Evolutionary conservation across 1,284 basidiomycete species (phyloP).

Genomic region (Apiotrichum mycotoxinovorans): DNA sequence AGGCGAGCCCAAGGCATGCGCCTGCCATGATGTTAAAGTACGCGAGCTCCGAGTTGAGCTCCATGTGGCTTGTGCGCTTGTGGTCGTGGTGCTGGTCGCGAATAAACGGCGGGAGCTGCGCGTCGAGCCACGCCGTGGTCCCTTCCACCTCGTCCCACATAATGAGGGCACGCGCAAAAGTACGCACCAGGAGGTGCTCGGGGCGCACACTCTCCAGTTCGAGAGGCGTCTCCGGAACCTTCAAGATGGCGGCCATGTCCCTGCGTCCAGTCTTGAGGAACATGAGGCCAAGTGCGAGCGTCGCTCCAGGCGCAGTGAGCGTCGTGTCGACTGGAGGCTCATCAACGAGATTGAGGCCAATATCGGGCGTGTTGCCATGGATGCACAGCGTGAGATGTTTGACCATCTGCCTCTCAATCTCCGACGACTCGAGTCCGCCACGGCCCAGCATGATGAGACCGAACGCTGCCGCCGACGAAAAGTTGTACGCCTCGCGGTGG

Average conservation of each 20-base stretch:
- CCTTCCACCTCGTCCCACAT: constrained; percentile 79
- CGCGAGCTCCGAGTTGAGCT: constrained; percentile 76
- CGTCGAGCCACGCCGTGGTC: constrained; percentile 70
- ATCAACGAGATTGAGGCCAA: constrained; percentile 13
- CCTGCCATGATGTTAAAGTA: constrained; percentile 86
- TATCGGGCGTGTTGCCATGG: constrained; percentile 58
- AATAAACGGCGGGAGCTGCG: constrained; percentile 71
- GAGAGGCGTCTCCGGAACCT: constrained; percentile 72
- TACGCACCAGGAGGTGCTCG: constrained; percentile 76
- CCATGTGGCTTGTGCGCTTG: constrained; percentile 43
- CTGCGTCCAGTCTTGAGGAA: constrained; percentile 78
- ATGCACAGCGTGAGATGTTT: constrained; percentile 65
- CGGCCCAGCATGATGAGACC: constrained; percentile 94
- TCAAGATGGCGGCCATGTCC: constrained; percentile 79
- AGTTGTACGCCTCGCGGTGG: constrained; percentile 85
- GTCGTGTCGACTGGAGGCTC: constrained; percentile 65
- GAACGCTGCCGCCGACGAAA: constrained; percentile 82
- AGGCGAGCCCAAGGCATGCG: constrained; percentile 81
- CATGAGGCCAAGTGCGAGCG: constrained; percentile 86
- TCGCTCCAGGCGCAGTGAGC: constrained; percentile 83
- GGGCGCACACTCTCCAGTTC: constrained; percentile 82
- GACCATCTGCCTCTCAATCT: constrained; percentile 67
- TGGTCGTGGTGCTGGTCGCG: constrained; percentile 58
- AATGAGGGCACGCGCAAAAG: constrained; percentile 73
- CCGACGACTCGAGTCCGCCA: constrained; percentile 57